Percentiles rank a stretch among this genome's conserved stretches.
These are phyloP conservation scores for Leavenworthia alabamica DNA, from an alignment of 345 rosid genomes.

Conservation along the genomic window DNA sequence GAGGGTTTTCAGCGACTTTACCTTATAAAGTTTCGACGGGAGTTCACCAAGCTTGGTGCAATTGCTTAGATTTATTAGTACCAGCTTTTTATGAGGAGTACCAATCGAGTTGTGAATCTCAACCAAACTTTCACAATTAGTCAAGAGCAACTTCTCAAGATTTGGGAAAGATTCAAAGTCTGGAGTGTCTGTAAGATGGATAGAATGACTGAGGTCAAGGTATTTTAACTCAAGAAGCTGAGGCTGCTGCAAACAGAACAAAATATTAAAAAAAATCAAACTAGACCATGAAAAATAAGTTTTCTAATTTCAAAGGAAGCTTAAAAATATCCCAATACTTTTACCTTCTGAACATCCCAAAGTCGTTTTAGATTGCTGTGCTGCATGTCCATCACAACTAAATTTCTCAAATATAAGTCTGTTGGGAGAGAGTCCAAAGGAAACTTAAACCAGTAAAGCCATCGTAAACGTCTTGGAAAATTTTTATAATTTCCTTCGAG, in stretches of 20 bases:
- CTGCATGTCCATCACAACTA: conserved; percentile 17
- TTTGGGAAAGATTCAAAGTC: conserved; percentile 9
- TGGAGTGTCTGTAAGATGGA: conserved; percentile 1
- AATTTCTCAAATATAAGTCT: not conserved
- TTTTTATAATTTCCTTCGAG: not conserved
- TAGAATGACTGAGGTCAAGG: conserved; percentile 14
- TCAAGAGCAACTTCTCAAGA: conserved; percentile 14
- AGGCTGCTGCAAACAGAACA: not conserved
- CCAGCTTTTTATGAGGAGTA: not conserved
- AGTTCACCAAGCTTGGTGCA: conserved; percentile 6
- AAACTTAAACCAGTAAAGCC: not conserved
- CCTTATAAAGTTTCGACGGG: not conserved
- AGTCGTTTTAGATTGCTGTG: conserved; percentile 1
- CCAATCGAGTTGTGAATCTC: conserved; percentile 6
- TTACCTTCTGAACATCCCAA: not conserved
- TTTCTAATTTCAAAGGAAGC: not conserved
- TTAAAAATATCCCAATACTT: not conserved
- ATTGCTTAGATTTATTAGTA: not conserved
- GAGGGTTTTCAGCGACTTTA: conserved; percentile 14
- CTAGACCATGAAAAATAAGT: not conserved
- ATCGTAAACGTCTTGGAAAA: not conserved
- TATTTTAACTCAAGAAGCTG: not conserved
- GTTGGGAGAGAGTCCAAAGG: not conserved
- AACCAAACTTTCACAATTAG: not conserved
- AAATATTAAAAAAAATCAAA: not conserved